These are phyloP conservation scores for Candida vartiovaarae DNA, from an alignment of 805 yeast species.

Conservation along the genomic window DNA sequence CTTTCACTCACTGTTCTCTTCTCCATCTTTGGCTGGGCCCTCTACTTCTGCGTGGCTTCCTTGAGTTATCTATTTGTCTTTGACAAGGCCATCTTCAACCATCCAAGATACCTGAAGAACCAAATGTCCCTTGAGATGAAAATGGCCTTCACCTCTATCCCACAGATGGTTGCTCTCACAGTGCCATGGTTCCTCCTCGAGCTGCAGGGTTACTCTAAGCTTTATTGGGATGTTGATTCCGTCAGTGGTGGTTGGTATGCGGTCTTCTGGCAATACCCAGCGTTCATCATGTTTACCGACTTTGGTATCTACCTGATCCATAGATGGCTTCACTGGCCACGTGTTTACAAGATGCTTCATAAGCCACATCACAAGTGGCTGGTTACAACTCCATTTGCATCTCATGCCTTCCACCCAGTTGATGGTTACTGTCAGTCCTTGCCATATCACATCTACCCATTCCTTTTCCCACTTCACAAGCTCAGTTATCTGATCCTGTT, in stretches of 20 bases:
- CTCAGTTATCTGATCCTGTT: constrained; percentile 73
- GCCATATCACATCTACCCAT: constrained; percentile 90
- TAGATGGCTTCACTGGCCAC: constrained; percentile 90
- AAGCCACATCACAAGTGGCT: constrained; percentile 99
- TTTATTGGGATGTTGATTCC: constrained; percentile 61
- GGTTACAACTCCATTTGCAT: constrained; percentile 96
- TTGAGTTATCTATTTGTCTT: constrained; percentile 73
- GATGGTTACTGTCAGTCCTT: constrained; percentile 92
- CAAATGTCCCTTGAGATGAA: constrained; percentile 81
- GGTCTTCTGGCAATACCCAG: constrained; percentile 58
- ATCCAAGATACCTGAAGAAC: constrained; percentile 91
- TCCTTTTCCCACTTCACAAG: constrained; percentile 89
- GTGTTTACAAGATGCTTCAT: constrained; percentile 78
- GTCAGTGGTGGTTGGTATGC: constrained; percentile 65
- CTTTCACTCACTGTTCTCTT: constrained; percentile 62
- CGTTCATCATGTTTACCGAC: constrained; percentile 88
- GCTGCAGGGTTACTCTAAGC: constrained; percentile 71
- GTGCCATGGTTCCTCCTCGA: constrained; percentile 87
- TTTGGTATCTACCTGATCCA: constrained; percentile 88
- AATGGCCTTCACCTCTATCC: constrained; percentile 77
- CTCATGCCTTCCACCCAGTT: constrained; percentile 97
- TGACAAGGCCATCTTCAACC: constrained; percentile 87
- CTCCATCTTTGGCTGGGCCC: constrained; percentile 78
- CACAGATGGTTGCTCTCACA: constrained; percentile 80
- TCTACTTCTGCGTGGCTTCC: constrained; percentile 70